A percentile compares a stretch with the other conserved stretches of the same genome.
Evolutionary conservation across 495 filamentous ascomycete species (phyloP).

Genomic region (Rostrohypoxylon terebratum): DNA sequence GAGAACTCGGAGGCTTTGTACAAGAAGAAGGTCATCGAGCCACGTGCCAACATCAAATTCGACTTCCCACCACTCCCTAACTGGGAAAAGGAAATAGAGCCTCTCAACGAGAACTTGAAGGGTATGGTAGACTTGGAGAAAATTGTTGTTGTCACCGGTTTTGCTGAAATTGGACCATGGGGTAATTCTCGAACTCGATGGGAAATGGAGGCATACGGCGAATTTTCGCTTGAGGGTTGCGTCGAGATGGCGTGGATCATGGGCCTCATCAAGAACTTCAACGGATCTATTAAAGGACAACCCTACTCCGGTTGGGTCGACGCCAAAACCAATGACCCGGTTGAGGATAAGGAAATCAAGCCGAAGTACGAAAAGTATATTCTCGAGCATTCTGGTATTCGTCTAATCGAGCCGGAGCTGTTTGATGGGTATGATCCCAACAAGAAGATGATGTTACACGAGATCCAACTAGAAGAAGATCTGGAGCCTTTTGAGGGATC

Average conservation of each 20-base stretch:
- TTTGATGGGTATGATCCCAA: slow-evolving; percentile 98
- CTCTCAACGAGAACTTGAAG: slow-evolving; percentile 85
- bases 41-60: slow-evolving; percentile 96
- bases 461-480: slow-evolving; percentile 96
- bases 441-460: slow-evolving; percentile 97
- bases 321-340: slow-evolving; percentile 89
- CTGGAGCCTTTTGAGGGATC: slow-evolving; percentile 96
- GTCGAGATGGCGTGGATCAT: slow-evolving; percentile 99
- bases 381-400: slow-evolving; percentile 96
- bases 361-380: slow-evolving; percentile 95
- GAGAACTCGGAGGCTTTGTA: slow-evolving; percentile 92
- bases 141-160: slow-evolving; percentile 97
- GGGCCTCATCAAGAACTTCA: slow-evolving; percentile 98
- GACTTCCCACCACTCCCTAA: slow-evolving; percentile 90
- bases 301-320: slow-evolving; percentile 98
- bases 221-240: slow-evolving; percentile 97
- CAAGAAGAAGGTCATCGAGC: slow-evolving; percentile 91
- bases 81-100: slow-evolving; percentile 91
- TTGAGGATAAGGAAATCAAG: slow-evolving; percentile 98
- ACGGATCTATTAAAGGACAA: slow-evolving; percentile 97
- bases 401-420: slow-evolving; percentile 95
- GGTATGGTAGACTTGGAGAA: slow-evolving; percentile 99
- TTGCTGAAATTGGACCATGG: slow-evolving; percentile 96
- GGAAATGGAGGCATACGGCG: slow-evolving; percentile 98
- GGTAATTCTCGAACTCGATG: slow-evolving; percentile 97